phyloP scores from a whole-genome alignment of 768 basidiomycete genomes.

The Amanita subjunquillea region DNA sequence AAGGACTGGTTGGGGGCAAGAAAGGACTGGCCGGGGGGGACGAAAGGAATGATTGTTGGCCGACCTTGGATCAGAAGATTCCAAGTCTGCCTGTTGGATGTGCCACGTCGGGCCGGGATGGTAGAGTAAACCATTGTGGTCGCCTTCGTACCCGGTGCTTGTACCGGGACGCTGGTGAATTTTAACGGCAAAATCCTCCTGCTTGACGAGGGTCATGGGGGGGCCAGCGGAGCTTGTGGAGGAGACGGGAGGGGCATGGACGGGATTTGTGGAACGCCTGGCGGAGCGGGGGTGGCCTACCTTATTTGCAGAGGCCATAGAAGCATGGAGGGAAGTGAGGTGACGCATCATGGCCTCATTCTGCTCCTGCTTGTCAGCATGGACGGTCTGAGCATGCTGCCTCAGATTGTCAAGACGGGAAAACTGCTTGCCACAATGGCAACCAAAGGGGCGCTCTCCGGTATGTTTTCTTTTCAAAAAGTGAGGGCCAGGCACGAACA shows the following conservation, averaged over 20 bases:
- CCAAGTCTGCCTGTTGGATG: slow-evolving; percentile 27
- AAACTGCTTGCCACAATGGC: slow-evolving; percentile 93
- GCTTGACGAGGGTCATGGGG: slow-evolving; percentile 24
- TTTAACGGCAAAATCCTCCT: slow-evolving; percentile 25
- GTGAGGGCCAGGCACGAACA: slow-evolving; percentile 8
- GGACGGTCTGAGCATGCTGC: slow-evolving; percentile 95
- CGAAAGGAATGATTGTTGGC: slow-evolving; percentile 56
- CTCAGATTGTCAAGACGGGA: slow-evolving; percentile 94
- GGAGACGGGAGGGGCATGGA: slow-evolving; percentile 7
- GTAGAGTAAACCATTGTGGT: slow-evolving; percentile 21
- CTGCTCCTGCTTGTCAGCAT: slow-evolving; percentile 84
- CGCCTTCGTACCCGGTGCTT: slow-evolving; percentile 61
- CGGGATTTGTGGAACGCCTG: slow-evolving; percentile 9
- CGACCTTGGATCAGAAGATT: slow-evolving; percentile 22
- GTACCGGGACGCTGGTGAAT: slow-evolving; percentile 56
- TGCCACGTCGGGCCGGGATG: slow-evolving; percentile 25
- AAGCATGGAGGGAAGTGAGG: slow-evolving; percentile 72
- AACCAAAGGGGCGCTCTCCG: slow-evolving; percentile 92
- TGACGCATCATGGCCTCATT: slow-evolving; percentile 92
- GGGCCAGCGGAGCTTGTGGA: slow-evolving; percentile 6
- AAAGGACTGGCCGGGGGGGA: slow-evolving; percentile 75
- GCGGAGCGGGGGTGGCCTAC: slow-evolving; percentile 14
- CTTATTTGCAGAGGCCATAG: slow-evolving; percentile 57
- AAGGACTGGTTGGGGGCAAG: slow-evolving; percentile 34
- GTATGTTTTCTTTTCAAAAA: slow-evolving; percentile 76